phyloP scores from a whole-genome alignment of 495 filamentous ascomycete genomes.

The Neurospora sublineolata region DNA sequence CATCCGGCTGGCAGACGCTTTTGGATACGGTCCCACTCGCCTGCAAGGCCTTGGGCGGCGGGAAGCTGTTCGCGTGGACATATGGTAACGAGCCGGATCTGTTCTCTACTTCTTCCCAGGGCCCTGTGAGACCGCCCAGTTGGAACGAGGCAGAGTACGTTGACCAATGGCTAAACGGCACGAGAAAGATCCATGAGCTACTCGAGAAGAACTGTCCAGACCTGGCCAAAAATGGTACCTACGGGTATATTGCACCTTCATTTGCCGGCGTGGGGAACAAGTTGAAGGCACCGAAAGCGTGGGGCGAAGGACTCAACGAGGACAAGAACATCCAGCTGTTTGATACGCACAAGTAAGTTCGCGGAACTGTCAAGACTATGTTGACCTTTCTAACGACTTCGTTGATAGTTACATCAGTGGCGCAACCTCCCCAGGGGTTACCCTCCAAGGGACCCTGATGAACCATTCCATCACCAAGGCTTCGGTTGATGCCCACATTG shows the following conservation, averaged over 20 bases:
- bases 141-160: conserved; percentile 52
- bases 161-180: conserved; percentile 49
- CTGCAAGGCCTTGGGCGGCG: conserved; percentile 45
- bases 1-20: conserved; percentile 38
- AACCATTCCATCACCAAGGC: conserved; percentile 49
- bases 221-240: conserved; percentile 26
- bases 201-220: conserved; percentile 43
- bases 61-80: conserved; percentile 45
- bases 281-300: conserved; percentile 40
- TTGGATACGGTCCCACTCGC: conserved; percentile 44
- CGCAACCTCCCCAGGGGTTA: conserved; percentile 49
- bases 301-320: conserved; percentile 39
- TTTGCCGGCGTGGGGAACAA: conserved; percentile 46
- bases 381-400: conserved; percentile 3
- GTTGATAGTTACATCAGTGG: conserved; percentile 50
- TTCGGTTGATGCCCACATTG: conserved; percentile 36
- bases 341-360: conserved; percentile 51
- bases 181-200: conserved; percentile 34
- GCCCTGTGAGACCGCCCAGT: conserved; percentile 36
- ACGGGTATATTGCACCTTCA: conserved; percentile 48
- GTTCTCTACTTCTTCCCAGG: conserved; percentile 43
- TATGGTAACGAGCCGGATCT: conserved; percentile 62
- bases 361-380: neutral
- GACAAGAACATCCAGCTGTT: conserved; percentile 43
- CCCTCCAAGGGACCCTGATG: conserved; percentile 52